These are phyloP conservation scores for Ramalina peruviana DNA, from an alignment of 495 filamentous ascomycete species.

Conservation along the genomic window DNA sequence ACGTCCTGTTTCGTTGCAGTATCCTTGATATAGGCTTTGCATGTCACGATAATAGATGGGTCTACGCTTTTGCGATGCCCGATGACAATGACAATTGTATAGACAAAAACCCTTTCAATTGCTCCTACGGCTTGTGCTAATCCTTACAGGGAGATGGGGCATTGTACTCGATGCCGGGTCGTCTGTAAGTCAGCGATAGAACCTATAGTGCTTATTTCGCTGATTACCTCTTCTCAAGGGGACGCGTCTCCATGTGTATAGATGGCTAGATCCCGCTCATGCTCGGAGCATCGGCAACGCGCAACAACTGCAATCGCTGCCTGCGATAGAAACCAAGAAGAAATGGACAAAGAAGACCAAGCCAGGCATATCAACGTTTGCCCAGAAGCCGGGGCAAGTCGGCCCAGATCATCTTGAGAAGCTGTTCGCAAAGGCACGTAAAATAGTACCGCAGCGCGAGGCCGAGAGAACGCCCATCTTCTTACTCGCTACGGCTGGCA, in stretches of 20 bases:
- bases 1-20: too few relatives aligned
- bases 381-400: slow-evolving; percentile 56
- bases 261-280: slow-evolving; percentile 65
- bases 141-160: slow-evolving; percentile 41
- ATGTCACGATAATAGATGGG: too few relatives aligned
- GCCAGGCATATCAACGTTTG: slow-evolving; percentile 84
- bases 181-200: slow-evolving; percentile 32
- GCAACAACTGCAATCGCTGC: slow-evolving; percentile 53
- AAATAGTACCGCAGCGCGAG: slow-evolving; percentile 66
- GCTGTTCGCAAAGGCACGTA: slow-evolving; percentile 69
- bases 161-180: slow-evolving; percentile 58
- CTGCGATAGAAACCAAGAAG: slow-evolving; percentile 66
- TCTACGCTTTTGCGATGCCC: too few relatives aligned
- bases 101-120: background rate
- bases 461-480: slow-evolving; percentile 81
- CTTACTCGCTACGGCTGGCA: slow-evolving; percentile 89
- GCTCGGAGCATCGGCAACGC: slow-evolving; percentile 47
- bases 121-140: background rate
- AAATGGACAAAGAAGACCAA: slow-evolving; percentile 88
- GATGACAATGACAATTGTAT: too few relatives aligned
- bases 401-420: slow-evolving; percentile 67
- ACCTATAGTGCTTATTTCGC: background rate
- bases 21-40: too few relatives aligned
- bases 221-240: slow-evolving; percentile 34
- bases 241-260: slow-evolving; percentile 85